Percentiles rank a stretch among this genome's conserved stretches.
phyloP scores from a whole-genome alignment of 163 green algal species.

The Chlamydomonas reinhardtii region DNA sequence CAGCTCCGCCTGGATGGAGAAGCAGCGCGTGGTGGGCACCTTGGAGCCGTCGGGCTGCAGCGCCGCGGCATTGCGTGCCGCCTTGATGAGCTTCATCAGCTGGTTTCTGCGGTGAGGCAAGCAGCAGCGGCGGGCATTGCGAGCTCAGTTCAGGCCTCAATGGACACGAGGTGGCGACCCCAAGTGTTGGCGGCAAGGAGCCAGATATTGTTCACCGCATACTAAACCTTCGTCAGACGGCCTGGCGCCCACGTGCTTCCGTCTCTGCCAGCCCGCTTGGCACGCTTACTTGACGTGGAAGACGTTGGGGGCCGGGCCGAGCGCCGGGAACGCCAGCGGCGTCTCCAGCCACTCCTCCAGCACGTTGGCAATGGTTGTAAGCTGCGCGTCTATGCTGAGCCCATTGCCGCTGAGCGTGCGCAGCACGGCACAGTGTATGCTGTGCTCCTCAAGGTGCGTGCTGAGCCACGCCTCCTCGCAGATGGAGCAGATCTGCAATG shows the following conservation, averaged over 20 bases:
- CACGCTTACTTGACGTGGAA: conserved; percentile 40
- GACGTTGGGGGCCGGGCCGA: conserved; percentile 31
- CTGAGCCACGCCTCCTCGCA: conserved; percentile 70
- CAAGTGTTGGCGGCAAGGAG: no score
- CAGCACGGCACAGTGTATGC: conserved; percentile 65
- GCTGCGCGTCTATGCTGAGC: conserved; percentile 63
- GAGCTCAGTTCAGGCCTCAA: no score
- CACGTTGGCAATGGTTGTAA: conserved; percentile 75
- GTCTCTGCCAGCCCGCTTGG: background rate
- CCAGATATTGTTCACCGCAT: no score
- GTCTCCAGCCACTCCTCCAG: conserved; percentile 78
- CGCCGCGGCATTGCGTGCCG: conserved; percentile 65
- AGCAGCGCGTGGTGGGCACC: conserved; percentile 56
- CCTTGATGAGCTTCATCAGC: conserved; percentile 52
- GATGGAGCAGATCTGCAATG: conserved; percentile 67
- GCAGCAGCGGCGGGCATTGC: background rate
- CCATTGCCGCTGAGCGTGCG: conserved; percentile 48
- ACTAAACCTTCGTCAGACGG: no score
- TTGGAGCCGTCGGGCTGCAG: conserved; percentile 83
- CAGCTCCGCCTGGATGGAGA: conserved; percentile 49
- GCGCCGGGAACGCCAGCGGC: conserved; percentile 42
- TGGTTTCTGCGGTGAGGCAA: conserved; percentile 35
- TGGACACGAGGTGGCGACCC: no score
- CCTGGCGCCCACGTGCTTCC: no score
- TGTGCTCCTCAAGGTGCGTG: conserved; percentile 66